Evolutionary conservation across 352 stramenopile species (phyloP), one percentile per base, ranked within the genome.

Genomic region (Plasmopara muralis): DNA sequence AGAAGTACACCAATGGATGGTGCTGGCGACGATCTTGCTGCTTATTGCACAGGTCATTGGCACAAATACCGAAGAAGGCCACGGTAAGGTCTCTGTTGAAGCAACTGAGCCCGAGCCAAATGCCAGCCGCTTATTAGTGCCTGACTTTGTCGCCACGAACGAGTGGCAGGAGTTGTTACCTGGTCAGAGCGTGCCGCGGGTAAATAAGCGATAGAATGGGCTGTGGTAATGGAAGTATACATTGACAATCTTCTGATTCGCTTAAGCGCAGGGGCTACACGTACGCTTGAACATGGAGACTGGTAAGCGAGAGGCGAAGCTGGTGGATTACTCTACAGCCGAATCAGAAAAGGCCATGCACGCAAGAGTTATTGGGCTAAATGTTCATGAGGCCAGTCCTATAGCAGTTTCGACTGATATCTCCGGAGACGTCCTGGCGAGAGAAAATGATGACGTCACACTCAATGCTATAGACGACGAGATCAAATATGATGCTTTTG

Each of bases 241-340:
- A 39, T 18, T 69, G 45, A 61, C 44, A 9, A 16, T 14, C 2
- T 44, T 43, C 10, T 55, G 35, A 5, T 56, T 38, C 40, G 43
- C 10, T 18, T 41, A 14, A 33, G n/a, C 61, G 31, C 47, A 93
- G 83, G 83, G 83, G n/a, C 68, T 93, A 5, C 83, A 93, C 35
- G 75, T 93, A 47, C 80, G 83, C 9, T 57, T 93, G 56, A 91
- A 93, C 50, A 52, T 93, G 8, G 73, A 83, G 49, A 93, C 83
- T 10, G 83, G 83, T 14, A 89, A 89, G 56, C 72, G 73, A 15
- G 83, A 93, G 56, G 83, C 83, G n/a, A 93, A 91, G 64, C 44
- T 91, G n/a, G 63, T 91, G 38, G 70, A 91, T 40, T 57, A 70
- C 6, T 55, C 60, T 4, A 48, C 68, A 44, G 44, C 62, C 5